Evolutionary conservation across 345 rosid genomes (phyloP).

Genomic region (Gossypium bickii): DNA sequence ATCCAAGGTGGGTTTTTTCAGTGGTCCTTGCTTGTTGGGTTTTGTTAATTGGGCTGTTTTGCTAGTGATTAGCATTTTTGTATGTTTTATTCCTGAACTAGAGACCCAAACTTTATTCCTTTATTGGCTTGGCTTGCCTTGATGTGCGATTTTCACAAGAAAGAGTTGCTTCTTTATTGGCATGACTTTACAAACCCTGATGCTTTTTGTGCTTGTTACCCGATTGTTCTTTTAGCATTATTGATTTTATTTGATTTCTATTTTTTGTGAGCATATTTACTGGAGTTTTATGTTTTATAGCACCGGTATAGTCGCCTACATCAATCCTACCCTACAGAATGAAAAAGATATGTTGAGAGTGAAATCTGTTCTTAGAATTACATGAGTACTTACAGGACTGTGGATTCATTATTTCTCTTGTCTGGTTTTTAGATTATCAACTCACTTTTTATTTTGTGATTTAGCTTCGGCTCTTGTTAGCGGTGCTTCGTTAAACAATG

Average conservation of each 20-base stretch:
- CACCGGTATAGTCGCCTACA: background rate
- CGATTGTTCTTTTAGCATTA: background rate
- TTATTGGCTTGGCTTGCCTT: background rate
- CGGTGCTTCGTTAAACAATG: background rate
- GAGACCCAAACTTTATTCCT: background rate
- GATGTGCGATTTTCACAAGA: background rate
- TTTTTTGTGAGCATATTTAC: background rate
- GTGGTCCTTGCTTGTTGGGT: background rate
- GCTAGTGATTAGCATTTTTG: background rate
- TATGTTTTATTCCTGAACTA: background rate
- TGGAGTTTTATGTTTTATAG: background rate
- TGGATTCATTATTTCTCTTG: background rate
- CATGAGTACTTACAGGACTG: background rate
- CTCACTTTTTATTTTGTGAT: background rate
- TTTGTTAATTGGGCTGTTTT: background rate
- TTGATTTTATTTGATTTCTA: background rate
- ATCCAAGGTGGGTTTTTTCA: conserved; percentile 42
- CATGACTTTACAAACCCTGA: background rate
- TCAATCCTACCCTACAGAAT: background rate
- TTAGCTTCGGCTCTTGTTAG: background rate
- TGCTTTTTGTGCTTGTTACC: background rate
- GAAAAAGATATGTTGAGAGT: background rate
- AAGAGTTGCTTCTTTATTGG: background rate
- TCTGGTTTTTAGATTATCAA: background rate
- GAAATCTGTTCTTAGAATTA: background rate